Percentiles rank a stretch among this genome's conserved stretches.
Conservation (phyloP, 164 flowering plant species). For the Cinnamomum micranthum region DNA sequence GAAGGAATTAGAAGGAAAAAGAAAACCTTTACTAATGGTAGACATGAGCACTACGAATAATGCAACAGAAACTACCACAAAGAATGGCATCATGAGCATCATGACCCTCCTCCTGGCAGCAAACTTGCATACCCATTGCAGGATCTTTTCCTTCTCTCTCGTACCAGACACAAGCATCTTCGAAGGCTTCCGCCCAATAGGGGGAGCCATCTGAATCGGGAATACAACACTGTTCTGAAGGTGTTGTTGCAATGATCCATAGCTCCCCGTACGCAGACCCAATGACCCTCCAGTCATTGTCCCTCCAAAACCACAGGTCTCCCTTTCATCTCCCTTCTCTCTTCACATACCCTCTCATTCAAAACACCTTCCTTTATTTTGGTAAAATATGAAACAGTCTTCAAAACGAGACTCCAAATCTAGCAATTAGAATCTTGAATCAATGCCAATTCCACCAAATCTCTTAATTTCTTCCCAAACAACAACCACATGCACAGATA, state of each 20-base stretch:
- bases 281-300: constrained; percentile 87
- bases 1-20: background rate
- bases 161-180: constrained; percentile 36
- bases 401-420: no score
- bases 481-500: no score
- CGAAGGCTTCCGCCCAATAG: constrained; percentile 34
- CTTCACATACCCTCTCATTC: constrained; percentile 30
- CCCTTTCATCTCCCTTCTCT: constrained; percentile 45
- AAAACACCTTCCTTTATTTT: background rate
- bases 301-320: constrained; percentile 29
- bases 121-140: no score
- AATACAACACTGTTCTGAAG: constrained; percentile 27
- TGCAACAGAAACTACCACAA: constrained; percentile 15
- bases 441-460: no score
- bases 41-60: constrained; percentile 15
- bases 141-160: no score
- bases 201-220: constrained; percentile 24
- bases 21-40: constrained; percentile 24
- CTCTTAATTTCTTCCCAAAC: no score
- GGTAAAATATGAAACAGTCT: background rate
- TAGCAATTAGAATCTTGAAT: no score
- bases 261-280: constrained; percentile 66
- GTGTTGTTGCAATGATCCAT: constrained; percentile 64
- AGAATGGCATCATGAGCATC: constrained; percentile 34
- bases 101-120: constrained; percentile 39